Percentiles rank a stretch among this genome's conserved stretches.
These are phyloP conservation scores for Penicillium soppii DNA, from an alignment of 495 filamentous ascomycete species.

Conservation along the genomic window DNA sequence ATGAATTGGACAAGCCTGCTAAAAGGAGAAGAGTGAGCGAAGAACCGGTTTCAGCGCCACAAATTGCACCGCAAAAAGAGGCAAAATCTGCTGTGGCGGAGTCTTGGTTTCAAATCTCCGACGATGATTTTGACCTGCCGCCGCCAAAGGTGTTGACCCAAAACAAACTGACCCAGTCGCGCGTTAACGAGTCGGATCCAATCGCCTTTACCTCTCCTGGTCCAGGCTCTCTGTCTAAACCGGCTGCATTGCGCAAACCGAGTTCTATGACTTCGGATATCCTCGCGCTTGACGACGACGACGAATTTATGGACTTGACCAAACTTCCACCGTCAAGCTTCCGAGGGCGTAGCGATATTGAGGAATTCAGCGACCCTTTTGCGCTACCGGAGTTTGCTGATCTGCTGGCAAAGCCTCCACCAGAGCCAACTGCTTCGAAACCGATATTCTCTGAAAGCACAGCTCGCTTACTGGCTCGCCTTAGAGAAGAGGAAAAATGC, in stretches of 20 bases:
- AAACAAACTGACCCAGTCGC: constrained; percentile 10
- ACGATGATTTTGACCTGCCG: constrained; percentile 30
- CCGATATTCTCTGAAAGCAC: constrained; percentile 37
- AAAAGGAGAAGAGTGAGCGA: constrained; percentile 46
- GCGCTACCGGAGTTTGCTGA: constrained; percentile 32
- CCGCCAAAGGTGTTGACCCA: constrained; percentile 17
- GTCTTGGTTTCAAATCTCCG: constrained; percentile 35
- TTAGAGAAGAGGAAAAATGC: constrained; percentile 3
- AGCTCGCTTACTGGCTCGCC: constrained; percentile 38
- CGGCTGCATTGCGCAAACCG: not conserved
- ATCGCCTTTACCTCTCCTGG: constrained; percentile 55
- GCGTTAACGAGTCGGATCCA: constrained; percentile 47
- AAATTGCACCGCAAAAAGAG: not conserved
- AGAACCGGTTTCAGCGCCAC: not conserved
- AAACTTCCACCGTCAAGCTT: not conserved
- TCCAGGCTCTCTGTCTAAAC: constrained; percentile 19
- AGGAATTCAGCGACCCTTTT: constrained; percentile 42
- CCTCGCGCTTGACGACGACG: constrained; percentile 41
- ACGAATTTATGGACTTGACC: constrained; percentile 14
- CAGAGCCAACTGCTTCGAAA: constrained; percentile 6
- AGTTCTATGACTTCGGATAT: constrained; percentile 11
- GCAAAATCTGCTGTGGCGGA: constrained; percentile 4
- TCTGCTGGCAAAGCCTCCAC: constrained; percentile 14
- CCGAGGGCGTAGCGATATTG: constrained; percentile 29
- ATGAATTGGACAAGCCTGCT: constrained; percentile 33